Base-by-base conservation (phyloP, 805 yeast genomes). In the Schizosaccharomyces osmophilus region DNA sequence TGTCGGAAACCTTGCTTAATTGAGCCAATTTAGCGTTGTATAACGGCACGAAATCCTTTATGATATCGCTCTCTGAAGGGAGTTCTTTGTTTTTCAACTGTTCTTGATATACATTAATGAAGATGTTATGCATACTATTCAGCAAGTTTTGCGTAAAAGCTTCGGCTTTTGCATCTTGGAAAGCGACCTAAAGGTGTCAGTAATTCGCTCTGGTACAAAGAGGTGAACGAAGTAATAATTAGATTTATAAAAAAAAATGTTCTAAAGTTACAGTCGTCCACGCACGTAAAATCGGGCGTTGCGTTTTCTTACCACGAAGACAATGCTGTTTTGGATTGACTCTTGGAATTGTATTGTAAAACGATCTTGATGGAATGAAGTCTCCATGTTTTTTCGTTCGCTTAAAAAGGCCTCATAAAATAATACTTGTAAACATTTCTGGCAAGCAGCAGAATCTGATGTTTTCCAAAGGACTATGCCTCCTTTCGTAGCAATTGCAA, bases 391-490 rank as follows among this genome's bases (percentile, higher is more conserved):
- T 36, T 24, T 60, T 8, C 63, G 64, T 45, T 48, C 68, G 54
- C 73, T 71, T 62, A 82, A 75, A 65, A 80, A 73, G 29, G 75
- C 75, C 48, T 75, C 75, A n/a, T 77, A 70, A 57, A 82, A 74
- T 51, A 82, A 73, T 8, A 76, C 68, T 65, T 79, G 80, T 61
- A 78, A 68, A 0, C 78, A 71, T 1, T 71, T 58, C 66, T 66
- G 73, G 2, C 74, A 71, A n/a, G 22, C 26, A 22, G 55, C 22
- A 39, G 75, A 73, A 62, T 75, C 69, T 11, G 36, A 17, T 13
- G n/a, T 31, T 66, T 75, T 74, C 76, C 77, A 80, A 17, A 76
- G 70, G 29, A 81, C 81, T 11, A 75, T 68, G 0, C 85, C 85
- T 9, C 79, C 75, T 0, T 76, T 74, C 3, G 77, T 72, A 68